These are phyloP conservation scores for Wickerhamiella vanderwaltii DNA, from an alignment of 805 yeast species.

Conservation along the genomic window DNA sequence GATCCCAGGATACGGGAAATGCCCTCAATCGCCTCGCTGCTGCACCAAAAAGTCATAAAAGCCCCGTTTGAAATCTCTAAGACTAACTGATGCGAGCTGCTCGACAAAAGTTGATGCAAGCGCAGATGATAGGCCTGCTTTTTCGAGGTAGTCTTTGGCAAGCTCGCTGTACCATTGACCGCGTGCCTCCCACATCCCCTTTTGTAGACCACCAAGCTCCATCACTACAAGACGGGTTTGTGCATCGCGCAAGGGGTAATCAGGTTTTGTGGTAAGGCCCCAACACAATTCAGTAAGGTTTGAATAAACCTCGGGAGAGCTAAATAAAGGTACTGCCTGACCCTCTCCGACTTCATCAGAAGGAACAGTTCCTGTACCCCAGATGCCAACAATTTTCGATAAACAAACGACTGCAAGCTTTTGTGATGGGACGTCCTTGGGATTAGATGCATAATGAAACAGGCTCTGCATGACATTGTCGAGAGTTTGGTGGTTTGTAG, in stretches of 20 bases:
- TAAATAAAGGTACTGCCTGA: slow-evolving; percentile 53
- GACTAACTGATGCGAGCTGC: slow-evolving; percentile 13
- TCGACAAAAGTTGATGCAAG: slow-evolving; percentile 16
- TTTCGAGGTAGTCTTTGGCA: slow-evolving; percentile 16
- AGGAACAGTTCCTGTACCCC: slow-evolving; percentile 58
- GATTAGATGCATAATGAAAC: slow-evolving; percentile 50
- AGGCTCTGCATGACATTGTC: slow-evolving; percentile 51
- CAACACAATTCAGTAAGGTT: slow-evolving; percentile 56
- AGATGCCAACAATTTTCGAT: slow-evolving; percentile 43
- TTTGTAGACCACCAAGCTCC: slow-evolving; percentile 62
- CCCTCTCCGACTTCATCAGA: slow-evolving; percentile 37
- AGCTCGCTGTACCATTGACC: slow-evolving; percentile 25
- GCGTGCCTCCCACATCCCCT: slow-evolving; percentile 42
- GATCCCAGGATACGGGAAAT: too few species aligned
- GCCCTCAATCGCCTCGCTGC: background rate
- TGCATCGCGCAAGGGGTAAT: slow-evolving; percentile 63
- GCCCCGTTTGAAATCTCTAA: slow-evolving; percentile 21
- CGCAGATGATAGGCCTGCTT: slow-evolving; percentile 18
- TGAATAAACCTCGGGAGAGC: slow-evolving; percentile 49
- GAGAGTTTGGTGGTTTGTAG: slow-evolving; percentile 48
- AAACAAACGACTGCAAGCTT: slow-evolving; percentile 61
- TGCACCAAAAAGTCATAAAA: slow-evolving; percentile 17
- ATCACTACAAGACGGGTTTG: slow-evolving; percentile 60
- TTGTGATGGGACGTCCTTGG: slow-evolving; percentile 48
- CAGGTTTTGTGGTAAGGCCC: slow-evolving; percentile 67